Conservation (phyloP, 805 yeast species). For the Saccharomycopsis fermentans region DNA sequence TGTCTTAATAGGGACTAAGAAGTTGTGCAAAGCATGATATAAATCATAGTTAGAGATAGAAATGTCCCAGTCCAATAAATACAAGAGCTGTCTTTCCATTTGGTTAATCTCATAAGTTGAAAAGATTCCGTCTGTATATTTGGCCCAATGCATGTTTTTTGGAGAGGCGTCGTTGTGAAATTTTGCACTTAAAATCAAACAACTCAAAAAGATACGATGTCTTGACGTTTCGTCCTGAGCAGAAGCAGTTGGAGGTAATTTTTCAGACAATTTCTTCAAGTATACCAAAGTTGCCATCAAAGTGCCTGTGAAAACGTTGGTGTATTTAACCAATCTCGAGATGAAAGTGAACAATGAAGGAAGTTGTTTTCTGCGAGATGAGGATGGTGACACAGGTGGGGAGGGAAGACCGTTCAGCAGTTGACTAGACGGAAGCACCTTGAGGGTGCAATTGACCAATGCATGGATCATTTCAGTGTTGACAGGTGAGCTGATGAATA, state of each 20-base stretch:
- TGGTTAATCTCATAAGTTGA: slow-evolving; percentile 73
- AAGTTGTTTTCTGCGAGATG: slow-evolving; percentile 15
- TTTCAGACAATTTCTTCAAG: slow-evolving; percentile 61
- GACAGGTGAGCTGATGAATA: slow-evolving; percentile 13
- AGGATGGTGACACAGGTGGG: slow-evolving; percentile 27
- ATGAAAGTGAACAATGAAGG: slow-evolving; percentile 58
- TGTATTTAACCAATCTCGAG: slow-evolving; percentile 56
- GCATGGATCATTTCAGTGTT: slow-evolving; percentile 17
- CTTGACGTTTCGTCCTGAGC: slow-evolving; percentile 85
- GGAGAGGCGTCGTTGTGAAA: slow-evolving; percentile 90
- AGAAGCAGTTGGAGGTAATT: slow-evolving; percentile 77
- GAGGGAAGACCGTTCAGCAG: slow-evolving; percentile 22
- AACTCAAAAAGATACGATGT: slow-evolving; percentile 85
- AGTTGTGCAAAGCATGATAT: slow-evolving; percentile 57
- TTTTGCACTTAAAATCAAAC: slow-evolving; percentile 86
- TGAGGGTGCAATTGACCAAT: slow-evolving; percentile 16
- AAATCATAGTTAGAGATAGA: slow-evolving; percentile 63
- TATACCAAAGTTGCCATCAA: slow-evolving; percentile 87
- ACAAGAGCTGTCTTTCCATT: slow-evolving; percentile 81
- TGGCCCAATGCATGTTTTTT: slow-evolving; percentile 91
- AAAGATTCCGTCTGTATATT: slow-evolving; percentile 80
- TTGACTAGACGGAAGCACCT: slow-evolving; percentile 14
- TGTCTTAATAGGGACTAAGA: slow-evolving; percentile 62
- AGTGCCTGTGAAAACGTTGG: slow-evolving; percentile 92
- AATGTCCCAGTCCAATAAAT: slow-evolving; percentile 78